Percentiles rank a stretch among this genome's conserved stretches.
Evolutionary conservation across 2,329 filamentous ascomycete genomes (phyloP).

Genomic region (Penicillium sclerotigenum): DNA sequence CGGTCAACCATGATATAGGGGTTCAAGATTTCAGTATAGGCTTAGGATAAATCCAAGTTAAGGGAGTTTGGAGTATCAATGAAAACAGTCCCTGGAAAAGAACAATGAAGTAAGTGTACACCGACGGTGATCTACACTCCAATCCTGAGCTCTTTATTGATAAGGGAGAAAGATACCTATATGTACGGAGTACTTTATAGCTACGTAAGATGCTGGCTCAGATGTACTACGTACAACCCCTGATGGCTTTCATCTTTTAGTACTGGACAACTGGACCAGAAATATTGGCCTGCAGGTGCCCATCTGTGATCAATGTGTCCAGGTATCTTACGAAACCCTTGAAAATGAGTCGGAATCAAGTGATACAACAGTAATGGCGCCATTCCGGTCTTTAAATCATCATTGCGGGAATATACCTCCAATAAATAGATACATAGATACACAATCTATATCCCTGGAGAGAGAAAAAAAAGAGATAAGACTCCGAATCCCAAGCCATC

Average conservation of each 20-base stretch:
- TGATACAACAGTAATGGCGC: conserved; percentile 3
- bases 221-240: background rate
- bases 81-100: background rate
- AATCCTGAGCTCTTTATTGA: background rate
- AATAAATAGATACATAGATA: background rate
- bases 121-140: conserved; percentile 4
- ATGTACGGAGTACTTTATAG: background rate
- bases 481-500: too few relatives aligned
- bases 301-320: conserved; percentile 2
- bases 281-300: conserved; percentile 5
- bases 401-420: background rate
- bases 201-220: background rate
- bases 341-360: background rate
- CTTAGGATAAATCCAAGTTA: background rate
- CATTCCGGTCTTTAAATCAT: background rate
- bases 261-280: background rate
- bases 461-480: background rate
- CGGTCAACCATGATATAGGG: conserved; percentile 10
- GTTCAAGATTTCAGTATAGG: background rate
- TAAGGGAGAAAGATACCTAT: background rate
- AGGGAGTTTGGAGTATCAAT: background rate
- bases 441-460: background rate
- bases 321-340: background rate
- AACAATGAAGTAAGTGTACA: background rate
- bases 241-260: background rate